Evolutionary conservation across 2,329 filamentous ascomycete species (phyloP), one percentile per base, ranked within the genome.

Genomic region (Chrysosporium queenslandicum): DNA sequence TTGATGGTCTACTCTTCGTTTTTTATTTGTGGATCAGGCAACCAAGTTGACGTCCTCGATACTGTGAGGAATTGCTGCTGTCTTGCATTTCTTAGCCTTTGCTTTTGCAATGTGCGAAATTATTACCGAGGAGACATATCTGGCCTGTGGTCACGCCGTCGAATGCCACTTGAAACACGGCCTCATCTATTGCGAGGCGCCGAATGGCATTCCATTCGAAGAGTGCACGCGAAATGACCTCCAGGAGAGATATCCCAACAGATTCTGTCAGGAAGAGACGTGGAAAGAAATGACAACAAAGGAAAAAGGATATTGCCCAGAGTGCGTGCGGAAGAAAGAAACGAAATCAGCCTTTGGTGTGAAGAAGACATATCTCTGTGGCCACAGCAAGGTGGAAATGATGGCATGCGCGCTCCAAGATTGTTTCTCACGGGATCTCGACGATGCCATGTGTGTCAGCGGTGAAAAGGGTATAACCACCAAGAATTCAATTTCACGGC

Each of bases 171-270:
- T 59, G n/a, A 56, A 54, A 25, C 52, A 59, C 46, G 11, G 9
- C 16, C 45, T 58, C 5, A 16, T 43, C 36, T 58, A 56, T 48
- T 59, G 57, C 53, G n/a, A 43, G 16, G 37, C 43, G 11, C 57
- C 57, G 12, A 51, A 56, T 43, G 57, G 56, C 14, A 50, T 53
- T 18, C 57, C 54, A 3, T 56, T 57, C 46, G 12, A 23, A 5
- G 30, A 11, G 40, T 40, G n/a, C 25, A 48, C 34, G 11, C 32
- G 5, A 34, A 20, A 14, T 8, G n/a, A 36, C 37, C 53, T 23
- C 21, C 25, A 9, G 18, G 36, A 29, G 16, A 46, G 1, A 9
- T 30, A 20, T 37, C 57, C 55, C 1, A 40, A 30, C 14, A 47
- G 56, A 29, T 46, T 36, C 37, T 59, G 57, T 16, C 18, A 45